Conservation (phyloP, 768 basidiomycete genomes). For the Postia placenta region DNA sequence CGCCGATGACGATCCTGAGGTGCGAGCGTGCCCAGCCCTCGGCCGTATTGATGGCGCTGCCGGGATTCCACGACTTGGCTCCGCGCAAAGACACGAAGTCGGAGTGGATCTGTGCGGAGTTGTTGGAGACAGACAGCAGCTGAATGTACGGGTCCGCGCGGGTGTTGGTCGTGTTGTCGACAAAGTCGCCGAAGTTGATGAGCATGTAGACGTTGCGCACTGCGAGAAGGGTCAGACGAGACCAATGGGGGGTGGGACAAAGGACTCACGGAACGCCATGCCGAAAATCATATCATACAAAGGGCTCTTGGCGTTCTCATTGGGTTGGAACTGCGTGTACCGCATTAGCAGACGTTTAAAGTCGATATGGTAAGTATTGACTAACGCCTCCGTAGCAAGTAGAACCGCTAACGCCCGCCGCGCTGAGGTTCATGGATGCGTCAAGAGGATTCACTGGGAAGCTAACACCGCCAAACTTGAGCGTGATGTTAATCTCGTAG, state of each 20-base stretch:
- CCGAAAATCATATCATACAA: slow-evolving; percentile 64
- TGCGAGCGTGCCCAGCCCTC: slow-evolving; percentile 33
- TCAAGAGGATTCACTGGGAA: slow-evolving; percentile 68
- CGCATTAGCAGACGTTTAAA: background rate
- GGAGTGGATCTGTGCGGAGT: slow-evolving; percentile 30
- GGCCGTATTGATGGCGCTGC: background rate
- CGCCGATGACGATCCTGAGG: slow-evolving; percentile 66
- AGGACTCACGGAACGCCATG: slow-evolving; percentile 59
- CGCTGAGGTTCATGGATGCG: slow-evolving; percentile 27
- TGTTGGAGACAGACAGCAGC: slow-evolving; percentile 49
- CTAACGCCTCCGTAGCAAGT: slow-evolving; percentile 42
- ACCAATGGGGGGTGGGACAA: background rate
- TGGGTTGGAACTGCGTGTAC: slow-evolving; percentile 58
- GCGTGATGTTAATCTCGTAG: slow-evolving; percentile 57
- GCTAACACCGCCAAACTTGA: slow-evolving; percentile 49
- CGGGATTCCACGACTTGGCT: slow-evolving; percentile 11
- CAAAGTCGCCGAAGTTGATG: slow-evolving; percentile 61
- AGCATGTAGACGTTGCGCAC: slow-evolving; percentile 62
- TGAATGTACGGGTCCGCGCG: slow-evolving; percentile 53
- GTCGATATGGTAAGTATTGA: slow-evolving; percentile 11
- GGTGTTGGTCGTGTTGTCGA: slow-evolving; percentile 30
- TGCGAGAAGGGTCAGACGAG: slow-evolving; percentile 18
- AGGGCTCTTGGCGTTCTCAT: slow-evolving; percentile 41
- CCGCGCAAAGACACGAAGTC: slow-evolving; percentile 29
- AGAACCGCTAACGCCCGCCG: slow-evolving; percentile 19